Conservation (phyloP, 208 protist genomes). For the Crithidia bombi region DNA sequence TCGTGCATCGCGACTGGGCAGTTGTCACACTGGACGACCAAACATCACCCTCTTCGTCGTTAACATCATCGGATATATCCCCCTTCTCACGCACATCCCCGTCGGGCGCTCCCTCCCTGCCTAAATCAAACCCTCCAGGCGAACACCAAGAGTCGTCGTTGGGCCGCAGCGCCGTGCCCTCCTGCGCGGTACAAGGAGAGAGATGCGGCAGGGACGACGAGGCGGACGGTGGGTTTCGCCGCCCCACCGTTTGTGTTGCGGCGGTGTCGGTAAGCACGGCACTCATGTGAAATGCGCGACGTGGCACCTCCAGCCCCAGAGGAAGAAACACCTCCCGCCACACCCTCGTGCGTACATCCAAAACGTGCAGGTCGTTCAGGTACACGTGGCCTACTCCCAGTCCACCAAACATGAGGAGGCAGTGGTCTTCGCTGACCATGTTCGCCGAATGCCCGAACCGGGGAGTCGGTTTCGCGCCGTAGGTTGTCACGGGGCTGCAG, state of each 20-base stretch:
- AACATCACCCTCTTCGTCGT: constrained; percentile 11
- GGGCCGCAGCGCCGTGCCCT: background rate
- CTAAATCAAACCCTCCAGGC: background rate
- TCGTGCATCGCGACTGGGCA: constrained; percentile 10
- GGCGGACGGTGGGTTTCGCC: background rate
- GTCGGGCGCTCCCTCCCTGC: background rate
- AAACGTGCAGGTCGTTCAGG: constrained; percentile 66
- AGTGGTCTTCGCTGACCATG: constrained; percentile 28
- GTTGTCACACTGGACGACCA: constrained; percentile 26
- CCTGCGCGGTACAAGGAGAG: constrained; percentile 3
- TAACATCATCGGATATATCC: background rate
- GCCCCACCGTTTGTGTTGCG: background rate
- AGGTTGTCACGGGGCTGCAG: constrained; percentile 41
- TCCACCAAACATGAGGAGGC: constrained; percentile 75
- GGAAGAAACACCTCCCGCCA: constrained; percentile 86
- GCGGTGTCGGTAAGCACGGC: constrained; percentile 24
- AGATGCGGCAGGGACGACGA: background rate
- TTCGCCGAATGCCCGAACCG: constrained; percentile 74
- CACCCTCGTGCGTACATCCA: constrained; percentile 64
- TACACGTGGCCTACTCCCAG: constrained; percentile 42
- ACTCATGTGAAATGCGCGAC: constrained; percentile 63
- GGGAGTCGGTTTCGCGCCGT: constrained; percentile 61
- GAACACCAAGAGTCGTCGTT: too few species aligned
- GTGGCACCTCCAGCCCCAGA: constrained; percentile 41
- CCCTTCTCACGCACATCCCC: background rate